Base-by-base conservation (phyloP, 495 filamentous ascomycete species). In the Neurospora tetraspora region DNA sequence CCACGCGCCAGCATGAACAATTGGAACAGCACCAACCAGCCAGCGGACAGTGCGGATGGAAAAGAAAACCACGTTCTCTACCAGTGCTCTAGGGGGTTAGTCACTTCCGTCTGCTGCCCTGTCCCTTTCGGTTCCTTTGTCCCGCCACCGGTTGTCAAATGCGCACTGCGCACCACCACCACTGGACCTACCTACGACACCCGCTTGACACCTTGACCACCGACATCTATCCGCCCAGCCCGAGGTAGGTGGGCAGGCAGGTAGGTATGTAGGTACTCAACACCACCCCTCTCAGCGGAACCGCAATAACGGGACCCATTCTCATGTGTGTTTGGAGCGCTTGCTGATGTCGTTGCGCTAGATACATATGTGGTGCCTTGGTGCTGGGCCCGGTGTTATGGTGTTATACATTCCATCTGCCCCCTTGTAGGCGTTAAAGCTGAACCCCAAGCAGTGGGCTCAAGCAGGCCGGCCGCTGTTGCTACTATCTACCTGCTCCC, bases 1-100 rank as follows among this genome's bases (percentile, higher is more conserved):
- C 71, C 71, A 73, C 71, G 65, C 71, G 45, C 53, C 53, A 31
- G 53, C 53, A 61, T 31, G 23, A 61, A 61, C 53, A 61, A 31
- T 61, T 61, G 53, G 31, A 36, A 65, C 53, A 31, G 53, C 53
- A 65, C 53, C 53, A 65, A 61, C 53, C 53, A 65, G 53, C 14
- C 27, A 34, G 27, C 12, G 53, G 53, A 65, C 53, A 65, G 53
- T 65, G 53, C 53, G 34, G 27, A 61, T 31, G 12, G 27, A 61
- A 61, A 16, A 31, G 53, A 31, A 34, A 61, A 61, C 53, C 53
- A 61, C 53, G 23, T 61, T 31, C 6, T 61, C 20, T 18, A 14
- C 53, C 16, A 61, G 47, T 61, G 27, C 53, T 61, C 27, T 61
- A 61, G 12, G 53, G 27, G 7, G 27, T 61, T 61, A 61, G 53